Conservation (phyloP, 1,284 basidiomycete species). For the Psilocybe mexicana region DNA sequence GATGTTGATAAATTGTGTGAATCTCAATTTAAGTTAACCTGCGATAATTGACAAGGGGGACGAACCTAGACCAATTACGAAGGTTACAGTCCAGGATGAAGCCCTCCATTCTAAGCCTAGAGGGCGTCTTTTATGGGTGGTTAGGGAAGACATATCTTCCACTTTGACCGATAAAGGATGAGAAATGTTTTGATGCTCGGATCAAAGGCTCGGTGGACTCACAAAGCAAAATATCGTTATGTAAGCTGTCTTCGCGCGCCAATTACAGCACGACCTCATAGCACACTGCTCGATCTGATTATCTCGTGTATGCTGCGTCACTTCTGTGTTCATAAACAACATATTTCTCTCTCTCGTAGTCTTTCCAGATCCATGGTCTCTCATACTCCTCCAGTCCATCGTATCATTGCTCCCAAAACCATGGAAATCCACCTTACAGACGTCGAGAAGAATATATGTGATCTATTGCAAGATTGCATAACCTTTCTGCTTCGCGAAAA, state of each 20-base stretch:
- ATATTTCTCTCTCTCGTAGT: background rate
- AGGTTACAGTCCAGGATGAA: conserved; percentile 53
- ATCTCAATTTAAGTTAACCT: background rate
- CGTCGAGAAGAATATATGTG: conserved; percentile 42
- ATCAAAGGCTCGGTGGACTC: no score
- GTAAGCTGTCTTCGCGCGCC: background rate
- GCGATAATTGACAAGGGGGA: conserved; percentile 1
- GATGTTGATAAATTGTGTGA: background rate
- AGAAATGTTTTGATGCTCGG: no score
- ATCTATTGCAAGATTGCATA: conserved; percentile 70
- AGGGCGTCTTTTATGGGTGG: conserved; percentile 21
- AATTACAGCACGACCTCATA: no score
- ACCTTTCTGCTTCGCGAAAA: conserved; percentile 50
- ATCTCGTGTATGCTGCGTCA: background rate
- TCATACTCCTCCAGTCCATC: conserved; percentile 7
- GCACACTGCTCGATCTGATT: no score
- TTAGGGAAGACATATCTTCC: background rate
- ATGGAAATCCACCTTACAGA: conserved; percentile 30
- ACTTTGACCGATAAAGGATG: no score
- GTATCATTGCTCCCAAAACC: conserved; percentile 15
- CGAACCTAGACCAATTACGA: conserved; percentile 40
- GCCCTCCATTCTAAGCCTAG: conserved; percentile 53
- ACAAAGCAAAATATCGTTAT: no score
- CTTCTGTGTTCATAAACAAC: background rate
- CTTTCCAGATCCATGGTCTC: conserved; percentile 7